These are phyloP conservation scores for Cystobasidiopsis lactophilus DNA, from an alignment of 768 basidiomycete genomes.

Conservation along the genomic window DNA sequence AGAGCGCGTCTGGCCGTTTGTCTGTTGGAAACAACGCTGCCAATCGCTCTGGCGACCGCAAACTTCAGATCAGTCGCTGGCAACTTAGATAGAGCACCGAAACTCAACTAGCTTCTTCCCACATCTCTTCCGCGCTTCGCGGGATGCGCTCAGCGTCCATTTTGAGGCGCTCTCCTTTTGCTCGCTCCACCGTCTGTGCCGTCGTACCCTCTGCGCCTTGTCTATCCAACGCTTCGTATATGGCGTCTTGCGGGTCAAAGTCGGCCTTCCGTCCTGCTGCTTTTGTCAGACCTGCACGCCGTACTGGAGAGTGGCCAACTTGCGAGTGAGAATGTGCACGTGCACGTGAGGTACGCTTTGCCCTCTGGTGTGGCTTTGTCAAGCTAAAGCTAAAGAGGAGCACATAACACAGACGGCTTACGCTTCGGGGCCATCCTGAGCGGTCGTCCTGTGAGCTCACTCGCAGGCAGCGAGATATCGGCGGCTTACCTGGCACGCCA, in stretches of 20 bases:
- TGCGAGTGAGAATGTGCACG: conserved; percentile 67
- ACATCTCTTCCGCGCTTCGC: conserved; percentile 52
- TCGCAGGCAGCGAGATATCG: too few relatives aligned
- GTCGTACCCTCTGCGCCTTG: conserved; percentile 14
- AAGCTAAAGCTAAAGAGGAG: neutral
- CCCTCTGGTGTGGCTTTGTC: conserved; percentile 25
- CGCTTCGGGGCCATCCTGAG: conserved; percentile 17
- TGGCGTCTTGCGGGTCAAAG: neutral
- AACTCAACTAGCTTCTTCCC: conserved; percentile 51
- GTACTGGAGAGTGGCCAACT: conserved; percentile 30
- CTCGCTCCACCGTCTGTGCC: conserved; percentile 19
- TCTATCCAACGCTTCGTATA: neutral
- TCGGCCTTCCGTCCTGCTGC: conserved; percentile 30
- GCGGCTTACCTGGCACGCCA: conserved; percentile 58
- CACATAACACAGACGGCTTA: conserved; percentile 5
- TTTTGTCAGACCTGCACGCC: conserved; percentile 42
- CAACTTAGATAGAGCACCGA: conserved; percentile 32
- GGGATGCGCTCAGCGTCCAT: conserved; percentile 40
- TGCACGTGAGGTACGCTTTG: conserved; percentile 86
- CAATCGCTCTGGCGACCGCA: too few relatives aligned
- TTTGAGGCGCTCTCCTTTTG: conserved; percentile 17
- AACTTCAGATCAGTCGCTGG: neutral
- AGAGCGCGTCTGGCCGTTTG: too few relatives aligned
- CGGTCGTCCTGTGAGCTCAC: too few relatives aligned
- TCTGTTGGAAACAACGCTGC: too few relatives aligned